phyloP scores from a whole-genome alignment of 176 grass and related monocot genomes.

The Juncus effusus region DNA sequence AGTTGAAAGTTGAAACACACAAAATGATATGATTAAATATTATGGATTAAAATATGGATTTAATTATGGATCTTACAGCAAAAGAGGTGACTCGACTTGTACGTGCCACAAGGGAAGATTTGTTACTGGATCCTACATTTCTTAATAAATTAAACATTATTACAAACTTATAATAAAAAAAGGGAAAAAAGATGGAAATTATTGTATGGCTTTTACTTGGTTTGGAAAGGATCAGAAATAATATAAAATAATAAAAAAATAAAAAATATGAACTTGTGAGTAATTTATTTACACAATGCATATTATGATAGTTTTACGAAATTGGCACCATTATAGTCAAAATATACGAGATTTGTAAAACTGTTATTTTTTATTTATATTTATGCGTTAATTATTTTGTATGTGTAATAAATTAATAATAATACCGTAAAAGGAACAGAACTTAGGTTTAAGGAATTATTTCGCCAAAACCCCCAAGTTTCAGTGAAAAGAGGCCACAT shows the following conservation, averaged over 20 bases:
- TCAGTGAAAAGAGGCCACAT: slow-evolving; percentile 89
- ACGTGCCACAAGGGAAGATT: slow-evolving; percentile 74
- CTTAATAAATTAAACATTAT: neutral
- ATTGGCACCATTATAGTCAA: no score
- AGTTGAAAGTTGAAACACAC: no score
- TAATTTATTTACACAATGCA: no score
- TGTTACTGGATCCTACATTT: slow-evolving; percentile 86
- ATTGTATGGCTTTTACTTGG: slow-evolving; percentile 3
- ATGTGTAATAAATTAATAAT: no score
- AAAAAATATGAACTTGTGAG: no score
- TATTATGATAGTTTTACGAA: no score
- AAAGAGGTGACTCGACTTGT: slow-evolving; percentile 45
- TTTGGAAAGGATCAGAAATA: slow-evolving; percentile 14
- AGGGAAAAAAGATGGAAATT: no score
- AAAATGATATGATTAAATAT: no score
- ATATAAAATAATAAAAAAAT: neutral
- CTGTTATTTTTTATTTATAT: no score
- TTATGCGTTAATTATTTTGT: no score
- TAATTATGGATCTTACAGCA: slow-evolving; percentile 61
- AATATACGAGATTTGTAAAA: no score
- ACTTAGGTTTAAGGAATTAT: slow-evolving; percentile 67
- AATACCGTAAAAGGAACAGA: slow-evolving; percentile 69
- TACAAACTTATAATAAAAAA: no score
- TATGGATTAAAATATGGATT: neutral
- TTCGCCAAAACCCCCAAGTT: slow-evolving; percentile 86